These are phyloP conservation scores for Spiraea crenata DNA, from an alignment of 331 rosid genomes.

Conservation along the genomic window DNA sequence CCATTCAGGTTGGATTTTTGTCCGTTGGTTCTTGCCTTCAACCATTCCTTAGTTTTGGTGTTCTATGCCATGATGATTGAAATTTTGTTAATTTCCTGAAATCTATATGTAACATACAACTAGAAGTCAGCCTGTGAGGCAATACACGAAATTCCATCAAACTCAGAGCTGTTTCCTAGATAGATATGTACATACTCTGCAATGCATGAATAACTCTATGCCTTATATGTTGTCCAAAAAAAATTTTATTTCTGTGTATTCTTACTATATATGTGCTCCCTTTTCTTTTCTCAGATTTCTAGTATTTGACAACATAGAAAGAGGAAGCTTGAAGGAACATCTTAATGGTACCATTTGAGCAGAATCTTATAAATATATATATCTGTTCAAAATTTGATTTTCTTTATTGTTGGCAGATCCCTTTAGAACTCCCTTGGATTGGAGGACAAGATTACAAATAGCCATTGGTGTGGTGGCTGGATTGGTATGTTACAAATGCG, in stretches of 20 bases:
- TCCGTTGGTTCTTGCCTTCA: neutral
- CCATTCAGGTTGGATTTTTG: neutral
- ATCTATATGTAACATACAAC: neutral
- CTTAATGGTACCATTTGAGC: slow-evolving; percentile 60
- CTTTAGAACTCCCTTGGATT: slow-evolving; percentile 77
- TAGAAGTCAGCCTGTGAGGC: neutral
- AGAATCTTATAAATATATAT: slow-evolving; percentile 11
- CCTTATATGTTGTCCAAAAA: neutral
- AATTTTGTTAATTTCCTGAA: slow-evolving; percentile 1
- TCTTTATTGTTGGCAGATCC: slow-evolving; percentile 58
- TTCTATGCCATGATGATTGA: neutral
- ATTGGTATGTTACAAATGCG: slow-evolving; percentile 46
- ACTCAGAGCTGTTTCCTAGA: neutral
- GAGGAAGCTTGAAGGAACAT: slow-evolving; percentile 92
- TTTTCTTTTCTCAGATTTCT: slow-evolving; percentile 53
- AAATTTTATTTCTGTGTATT: slow-evolving; percentile 4
- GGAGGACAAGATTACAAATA: slow-evolving; percentile 87
- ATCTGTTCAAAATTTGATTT: slow-evolving; percentile 7
- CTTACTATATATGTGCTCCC: neutral
- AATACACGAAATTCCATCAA: neutral
- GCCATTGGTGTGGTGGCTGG: slow-evolving; percentile 81
- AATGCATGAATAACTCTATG: neutral
- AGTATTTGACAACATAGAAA: slow-evolving; percentile 68
- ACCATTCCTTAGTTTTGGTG: neutral
- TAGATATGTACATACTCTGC: neutral